Evolutionary conservation across 2,329 filamentous ascomycete species (phyloP), one percentile per base, ranked within the genome.

Genomic region (Simplicillium aogashimaense): DNA sequence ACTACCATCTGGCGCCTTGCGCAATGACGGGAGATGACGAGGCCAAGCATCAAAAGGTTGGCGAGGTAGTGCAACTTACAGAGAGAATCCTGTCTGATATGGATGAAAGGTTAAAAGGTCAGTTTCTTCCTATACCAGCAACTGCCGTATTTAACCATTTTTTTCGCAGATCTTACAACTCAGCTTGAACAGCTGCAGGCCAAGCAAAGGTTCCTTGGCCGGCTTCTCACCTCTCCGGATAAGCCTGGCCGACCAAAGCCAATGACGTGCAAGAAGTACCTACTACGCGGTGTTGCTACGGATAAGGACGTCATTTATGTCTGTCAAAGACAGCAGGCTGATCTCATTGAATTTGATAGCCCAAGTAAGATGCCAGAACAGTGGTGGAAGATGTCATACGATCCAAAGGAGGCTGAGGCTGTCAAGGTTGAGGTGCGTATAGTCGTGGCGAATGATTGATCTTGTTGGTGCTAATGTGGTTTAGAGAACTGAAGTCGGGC

Each of bases 381-480:
- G 49, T 78, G 74, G 74, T 78, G 74, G 74, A 66, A 66, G 46
- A 56, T 77, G 35, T 58, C 65, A 29, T 72, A 67, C 45, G 52
- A 54, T 16, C 51, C 59, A 11, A 50, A 36, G 7, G 39, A 56
- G 13, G 62, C 63, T 10, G 48, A 58, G 6, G 56, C 70, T n/a
- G 58, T 70, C 20, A 65, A 60, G 46, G 58, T 67, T 13, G 68
- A 75, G 64, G 73, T 75, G 61, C 38, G 60, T 35, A 4, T 5
- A n/a, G 25, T n/a, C 13, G 9, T 16, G 20, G 12, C 32, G 4
- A 31, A 11, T 9, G 14, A 7, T 38, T 43, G 37, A 42, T 35
- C 18, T 41, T 37, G 15, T 43, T 54, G 41, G 59, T 43, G 30
- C 9, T 16, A 41, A 43, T 28, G 6, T 10, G 9, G 12, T 29